A percentile compares a stretch with the other conserved stretches of the same genome.
Conservation (phyloP, 1,284 basidiomycete genomes). For the Ustilago nuda region DNA sequence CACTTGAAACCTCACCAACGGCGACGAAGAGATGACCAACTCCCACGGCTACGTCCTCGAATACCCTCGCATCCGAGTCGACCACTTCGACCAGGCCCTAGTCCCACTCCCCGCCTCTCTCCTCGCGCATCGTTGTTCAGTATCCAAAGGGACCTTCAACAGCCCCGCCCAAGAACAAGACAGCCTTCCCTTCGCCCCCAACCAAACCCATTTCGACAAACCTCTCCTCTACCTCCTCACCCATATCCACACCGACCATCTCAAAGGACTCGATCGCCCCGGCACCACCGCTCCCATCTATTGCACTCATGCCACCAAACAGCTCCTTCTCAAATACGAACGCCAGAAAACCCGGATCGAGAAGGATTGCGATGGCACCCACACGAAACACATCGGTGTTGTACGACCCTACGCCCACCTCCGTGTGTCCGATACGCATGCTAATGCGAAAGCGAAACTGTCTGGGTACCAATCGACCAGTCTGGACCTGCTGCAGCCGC, state of each 20-base stretch:
- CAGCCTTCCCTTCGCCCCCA: slow-evolving; percentile 22
- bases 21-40: slow-evolving; percentile 38
- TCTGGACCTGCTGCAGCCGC: slow-evolving; percentile 45
- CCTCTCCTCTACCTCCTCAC: slow-evolving; percentile 60
- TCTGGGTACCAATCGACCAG: slow-evolving; percentile 26
- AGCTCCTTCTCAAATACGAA: slow-evolving; percentile 58
- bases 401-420: slow-evolving; percentile 55
- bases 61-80: slow-evolving; percentile 62
- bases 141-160: slow-evolving; percentile 1
- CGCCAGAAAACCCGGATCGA: slow-evolving; percentile 46
- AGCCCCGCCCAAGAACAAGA: slow-evolving; percentile 6
- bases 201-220: slow-evolving; percentile 46
- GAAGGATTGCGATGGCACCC: slow-evolving; percentile 26
- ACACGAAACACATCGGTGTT: slow-evolving; percentile 22
- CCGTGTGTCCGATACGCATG: slow-evolving; percentile 38
- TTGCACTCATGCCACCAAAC: slow-evolving; percentile 55
- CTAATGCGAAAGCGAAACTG: slow-evolving; percentile 26
- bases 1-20: too few species aligned
- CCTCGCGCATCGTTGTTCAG: slow-evolving; percentile 27
- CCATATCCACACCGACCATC: slow-evolving; percentile 66
- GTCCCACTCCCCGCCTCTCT: slow-evolving; percentile 43
- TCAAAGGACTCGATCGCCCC: slow-evolving; percentile 55
- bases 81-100: slow-evolving; percentile 52
- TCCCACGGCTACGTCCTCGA: slow-evolving; percentile 58
- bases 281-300: slow-evolving; percentile 56